Evolutionary conservation across 2,329 filamentous ascomycete species (phyloP), one percentile per base, ranked within the genome.

Genomic region (Pezicula radicicola): DNA sequence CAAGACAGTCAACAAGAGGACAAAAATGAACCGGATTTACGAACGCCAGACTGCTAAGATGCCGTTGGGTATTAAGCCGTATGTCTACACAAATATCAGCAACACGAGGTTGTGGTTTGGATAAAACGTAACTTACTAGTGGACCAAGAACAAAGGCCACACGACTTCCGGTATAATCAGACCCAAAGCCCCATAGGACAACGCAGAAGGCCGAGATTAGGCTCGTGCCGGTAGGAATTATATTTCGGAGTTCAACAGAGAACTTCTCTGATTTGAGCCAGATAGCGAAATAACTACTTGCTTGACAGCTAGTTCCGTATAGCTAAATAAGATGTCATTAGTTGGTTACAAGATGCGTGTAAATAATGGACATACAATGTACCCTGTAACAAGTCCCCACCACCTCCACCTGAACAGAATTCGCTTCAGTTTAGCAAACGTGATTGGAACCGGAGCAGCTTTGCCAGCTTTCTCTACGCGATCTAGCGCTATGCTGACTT

Each of bases 381-480:
- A 56, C 2, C 54, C 51, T 10, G 53, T 21, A 6, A 50, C 48
- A 36, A 56, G 47, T 15, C 48, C 54, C 36, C 53, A 56, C 54
- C 54, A 56, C 45, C 49, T 49, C 54, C 54, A 53, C 46, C 48
- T 49, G 7, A 48, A 12, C 19, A 51, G 49, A 13, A 55, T 53
- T 5, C 50, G 43, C 18, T 30, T 55, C 19, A 53, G 48, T 13
- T 40, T 55, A 3, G 18, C 21, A 10, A 50, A 15, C 1, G 50
- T 53, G 15, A 55, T 41, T 13, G 41, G 42, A 12, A 49, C 44
- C 3, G 53, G 53, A 8, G 53, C 43, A 16, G 53, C 53, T 30
- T 52, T 55, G 5, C 72, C 72, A 41, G 75, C 72, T 44, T 55
- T 58, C 27, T 58, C 52, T 33, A 66, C 54, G 2, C 65, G 49